Evolutionary conservation across 371 early-diverging fungal genomes (phyloP).

Genomic region (Fennellomyces sp.): DNA sequence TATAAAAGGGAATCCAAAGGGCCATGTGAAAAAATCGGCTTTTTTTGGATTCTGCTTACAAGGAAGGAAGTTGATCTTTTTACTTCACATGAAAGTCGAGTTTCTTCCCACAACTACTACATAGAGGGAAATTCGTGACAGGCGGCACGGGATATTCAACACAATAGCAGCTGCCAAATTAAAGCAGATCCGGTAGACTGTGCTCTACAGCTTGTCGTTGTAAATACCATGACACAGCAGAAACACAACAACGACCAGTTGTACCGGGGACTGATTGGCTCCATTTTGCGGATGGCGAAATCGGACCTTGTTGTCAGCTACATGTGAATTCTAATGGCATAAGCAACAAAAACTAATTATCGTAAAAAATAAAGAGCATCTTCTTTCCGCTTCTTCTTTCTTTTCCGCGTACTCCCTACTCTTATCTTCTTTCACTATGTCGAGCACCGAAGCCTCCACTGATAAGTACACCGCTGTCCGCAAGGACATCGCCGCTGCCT

Average conservation of each 20-base stretch:
- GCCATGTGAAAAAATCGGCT: constrained; percentile 4
- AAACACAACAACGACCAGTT: background rate
- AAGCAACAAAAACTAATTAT: constrained; percentile 13
- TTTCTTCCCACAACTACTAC: background rate
- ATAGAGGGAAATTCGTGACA: background rate
- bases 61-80: background rate
- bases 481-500: constrained; percentile 62
- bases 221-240: too few species aligned
- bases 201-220: too few species aligned
- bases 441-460: constrained; percentile 39
- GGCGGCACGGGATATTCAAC: constrained; percentile 1
- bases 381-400: constrained; percentile 17
- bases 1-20: background rate
- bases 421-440: constrained; percentile 30
- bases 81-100: background rate
- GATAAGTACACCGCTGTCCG: constrained; percentile 55
- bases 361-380: background rate
- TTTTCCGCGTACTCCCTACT: constrained; percentile 26
- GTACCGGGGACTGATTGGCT: constrained; percentile 1
- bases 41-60: constrained; percentile 2
- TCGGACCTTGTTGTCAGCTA: constrained; percentile 5
- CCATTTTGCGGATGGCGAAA: constrained; percentile 16
- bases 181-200: background rate
- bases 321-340: constrained; percentile 24
- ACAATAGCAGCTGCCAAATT: background rate